Base-by-base conservation (phyloP, 106 monocot genomes). In the Cymbidium sinense region DNA sequence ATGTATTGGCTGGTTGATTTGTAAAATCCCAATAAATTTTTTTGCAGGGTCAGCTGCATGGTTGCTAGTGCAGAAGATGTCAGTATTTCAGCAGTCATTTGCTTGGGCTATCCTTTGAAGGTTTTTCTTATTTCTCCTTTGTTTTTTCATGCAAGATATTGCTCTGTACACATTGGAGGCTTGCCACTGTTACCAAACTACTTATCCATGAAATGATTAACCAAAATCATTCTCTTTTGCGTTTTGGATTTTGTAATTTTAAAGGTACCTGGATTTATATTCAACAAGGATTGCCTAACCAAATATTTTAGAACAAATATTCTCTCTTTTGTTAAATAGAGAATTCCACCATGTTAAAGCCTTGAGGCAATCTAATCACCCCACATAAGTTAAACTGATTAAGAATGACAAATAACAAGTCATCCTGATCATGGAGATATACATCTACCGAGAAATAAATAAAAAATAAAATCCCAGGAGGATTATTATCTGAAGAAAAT, bases 41-140 rank as follows among this genome's bases (percentile, higher is more conserved):
- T 37, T n/a, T n/a, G 7, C 87, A 99, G 98, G 77, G 92, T 99
- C 55, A 92, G 98, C 74, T 99, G 98, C 83, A 95, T 99, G 98
- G 90, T 99, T 23, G 87, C 92, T 52, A 76, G 51, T 61, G 76
- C 70, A 67, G 84, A 84, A 74, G 92, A 85, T 74, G 64, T 89
- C 34, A 21, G 86, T 81, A 84, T 90, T 77, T 73, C 90, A 39
- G 92, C 90, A 78, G 55, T 99, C 36, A 74, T 99, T 77, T 99
- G 98, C 85, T 90, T 99, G 84, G 98, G 98, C 34, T 99, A 99
- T 80, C 98, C 98, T 50, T 75, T 99, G 21, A 99, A 92, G 98
- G 98, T 99, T 67, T 78, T 50, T 77, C 34, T 70, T 72, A 19
- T 55, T 55, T 30, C 44, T 78, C 25, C 55, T 33, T 30, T 70